phyloP scores from a whole-genome alignment of 768 basidiomycete genomes.

The Gloeopeniophorella convolvens region DNA sequence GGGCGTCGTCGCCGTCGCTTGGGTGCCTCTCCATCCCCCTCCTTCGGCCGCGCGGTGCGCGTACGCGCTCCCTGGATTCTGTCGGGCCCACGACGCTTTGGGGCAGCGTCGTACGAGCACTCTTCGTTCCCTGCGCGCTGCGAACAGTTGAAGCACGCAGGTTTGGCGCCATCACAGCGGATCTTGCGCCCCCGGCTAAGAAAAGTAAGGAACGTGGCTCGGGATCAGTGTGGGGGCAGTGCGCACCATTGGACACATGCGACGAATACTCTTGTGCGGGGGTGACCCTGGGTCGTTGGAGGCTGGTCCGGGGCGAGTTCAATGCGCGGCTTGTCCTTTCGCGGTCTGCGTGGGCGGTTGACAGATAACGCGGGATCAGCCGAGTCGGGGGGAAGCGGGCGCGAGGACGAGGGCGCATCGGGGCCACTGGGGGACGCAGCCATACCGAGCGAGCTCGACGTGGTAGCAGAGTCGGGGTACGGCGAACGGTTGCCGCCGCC shows the following conservation, averaged over 20 bases:
- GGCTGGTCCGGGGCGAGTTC: constrained; percentile 72
- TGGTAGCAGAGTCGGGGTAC: constrained; percentile 1
- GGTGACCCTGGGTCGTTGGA: constrained; percentile 75
- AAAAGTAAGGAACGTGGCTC: not conserved
- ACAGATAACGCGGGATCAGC: not conserved
- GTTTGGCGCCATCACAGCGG: constrained; percentile 77
- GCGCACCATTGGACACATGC: constrained; percentile 73
- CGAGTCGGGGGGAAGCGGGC: not conserved
- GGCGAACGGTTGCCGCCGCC: not conserved
- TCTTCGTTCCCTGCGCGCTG: constrained; percentile 37
- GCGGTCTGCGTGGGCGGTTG: not conserved
- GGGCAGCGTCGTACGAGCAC: constrained; percentile 63
- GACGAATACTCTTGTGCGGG: constrained; percentile 66
- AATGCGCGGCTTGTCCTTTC: constrained; percentile 41
- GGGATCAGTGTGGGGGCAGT: constrained; percentile 6
- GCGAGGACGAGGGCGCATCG: not conserved
- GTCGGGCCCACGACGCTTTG: constrained; percentile 78
- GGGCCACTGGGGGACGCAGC: not conserved
- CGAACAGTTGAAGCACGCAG: constrained; percentile 66
- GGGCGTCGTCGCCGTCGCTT: constrained; percentile 20
- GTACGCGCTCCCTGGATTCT: constrained; percentile 75
- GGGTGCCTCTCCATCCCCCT: constrained; percentile 27
- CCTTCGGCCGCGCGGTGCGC: constrained; percentile 40
- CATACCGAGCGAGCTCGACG: constrained; percentile 1
- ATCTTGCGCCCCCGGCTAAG: constrained; percentile 70